phyloP scores from a whole-genome alignment of 352 stramenopile genomes.

The Phytophthora sansomeana region DNA sequence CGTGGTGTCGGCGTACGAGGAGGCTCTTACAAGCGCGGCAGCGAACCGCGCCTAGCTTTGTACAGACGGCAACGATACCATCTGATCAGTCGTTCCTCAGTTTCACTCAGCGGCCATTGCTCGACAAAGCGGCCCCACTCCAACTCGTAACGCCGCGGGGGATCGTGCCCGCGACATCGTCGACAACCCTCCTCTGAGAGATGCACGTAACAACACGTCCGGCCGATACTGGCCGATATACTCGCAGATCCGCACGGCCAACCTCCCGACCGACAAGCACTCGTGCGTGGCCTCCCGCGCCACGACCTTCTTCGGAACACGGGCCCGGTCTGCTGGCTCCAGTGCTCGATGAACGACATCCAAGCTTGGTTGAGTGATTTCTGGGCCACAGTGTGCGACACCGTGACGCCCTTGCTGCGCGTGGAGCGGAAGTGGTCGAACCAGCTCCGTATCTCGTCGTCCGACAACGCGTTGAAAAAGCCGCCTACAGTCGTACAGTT shows the following conservation, averaged over 20 bases:
- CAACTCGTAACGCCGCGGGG: no score
- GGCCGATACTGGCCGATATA: no score
- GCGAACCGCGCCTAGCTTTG: slow-evolving; percentile 1
- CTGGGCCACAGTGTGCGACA: slow-evolving; percentile 2
- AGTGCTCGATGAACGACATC: slow-evolving; percentile 2
- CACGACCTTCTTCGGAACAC: background rate
- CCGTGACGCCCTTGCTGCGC: slow-evolving; percentile 10
- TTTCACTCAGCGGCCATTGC: background rate
- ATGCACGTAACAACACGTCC: background rate
- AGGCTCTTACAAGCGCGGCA: background rate
- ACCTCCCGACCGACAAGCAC: background rate
- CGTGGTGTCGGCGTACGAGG: slow-evolving; percentile 12
- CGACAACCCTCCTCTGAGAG: no score
- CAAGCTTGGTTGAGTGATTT: background rate
- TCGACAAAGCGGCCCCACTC: background rate
- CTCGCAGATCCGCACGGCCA: no score
- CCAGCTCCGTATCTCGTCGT: no score
- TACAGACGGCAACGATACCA: background rate
- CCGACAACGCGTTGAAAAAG: no score
- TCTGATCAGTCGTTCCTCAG: background rate
- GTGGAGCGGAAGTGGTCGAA: no score
- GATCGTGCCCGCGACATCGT: background rate
- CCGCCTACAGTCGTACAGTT: no score
- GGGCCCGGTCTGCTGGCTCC: background rate
- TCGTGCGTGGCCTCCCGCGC: background rate